Percentiles rank a stretch among this genome's conserved stretches.
Conservation (phyloP, 345 rosid genomes). For the Pelargonium nanum region DNA sequence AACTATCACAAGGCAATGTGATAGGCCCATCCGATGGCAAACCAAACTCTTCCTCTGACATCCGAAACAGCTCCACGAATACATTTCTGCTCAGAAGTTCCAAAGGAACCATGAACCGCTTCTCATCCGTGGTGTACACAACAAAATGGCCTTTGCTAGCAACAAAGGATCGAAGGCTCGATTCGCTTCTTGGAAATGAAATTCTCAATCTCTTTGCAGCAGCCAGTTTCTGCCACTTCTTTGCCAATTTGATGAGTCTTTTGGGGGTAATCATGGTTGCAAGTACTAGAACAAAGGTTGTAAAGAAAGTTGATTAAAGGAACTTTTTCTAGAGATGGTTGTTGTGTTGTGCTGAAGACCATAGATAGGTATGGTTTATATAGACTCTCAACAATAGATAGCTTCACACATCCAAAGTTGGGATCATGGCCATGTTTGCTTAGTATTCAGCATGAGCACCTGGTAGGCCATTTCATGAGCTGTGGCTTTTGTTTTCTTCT, state of each 20-base stretch:
- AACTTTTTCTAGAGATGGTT: no score
- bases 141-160: slow-evolving; percentile 8
- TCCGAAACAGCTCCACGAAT: slow-evolving; percentile 12
- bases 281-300: neutral
- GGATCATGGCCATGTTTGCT: no score
- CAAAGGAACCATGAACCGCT: slow-evolving; percentile 1
- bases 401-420: neutral
- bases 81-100: neutral
- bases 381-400: no score
- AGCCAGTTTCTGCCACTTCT: slow-evolving; percentile 17
- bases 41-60: slow-evolving; percentile 27
- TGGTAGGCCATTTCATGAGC: no score
- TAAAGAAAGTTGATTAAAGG: no score
- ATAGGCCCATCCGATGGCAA: slow-evolving; percentile 15
- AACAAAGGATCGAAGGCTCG: no score
- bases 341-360: no score
- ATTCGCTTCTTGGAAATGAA: slow-evolving; percentile 5
- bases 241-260: slow-evolving; percentile 25
- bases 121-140: neutral
- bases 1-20: slow-evolving; percentile 21
- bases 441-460: no score
- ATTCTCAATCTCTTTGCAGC: slow-evolving; percentile 11
- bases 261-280: slow-evolving; percentile 4
- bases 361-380: no score
- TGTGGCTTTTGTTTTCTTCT: no score